Conservation (phyloP, 192 early-diverging fungal genomes). For the Coemansia pectinata region DNA sequence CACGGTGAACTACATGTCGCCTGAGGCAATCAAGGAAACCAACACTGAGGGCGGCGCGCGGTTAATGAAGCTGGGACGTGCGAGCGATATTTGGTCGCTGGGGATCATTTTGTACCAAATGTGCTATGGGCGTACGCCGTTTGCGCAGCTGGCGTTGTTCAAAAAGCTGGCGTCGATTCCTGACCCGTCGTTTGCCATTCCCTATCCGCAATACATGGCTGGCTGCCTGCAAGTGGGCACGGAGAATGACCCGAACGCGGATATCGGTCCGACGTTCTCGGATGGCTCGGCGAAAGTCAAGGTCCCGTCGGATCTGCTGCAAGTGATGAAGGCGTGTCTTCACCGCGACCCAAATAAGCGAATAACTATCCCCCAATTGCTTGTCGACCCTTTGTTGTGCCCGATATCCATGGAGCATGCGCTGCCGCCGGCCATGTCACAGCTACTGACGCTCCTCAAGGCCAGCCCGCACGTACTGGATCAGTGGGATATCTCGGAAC, state of each 20-base stretch:
- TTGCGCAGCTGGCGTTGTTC: slow-evolving; percentile 66
- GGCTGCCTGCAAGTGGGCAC: slow-evolving; percentile 40
- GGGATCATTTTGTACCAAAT: slow-evolving; percentile 94
- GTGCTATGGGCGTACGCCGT: slow-evolving; percentile 84
- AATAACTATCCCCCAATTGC: slow-evolving; percentile 67
- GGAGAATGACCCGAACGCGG: slow-evolving; percentile 33
- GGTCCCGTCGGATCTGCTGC: slow-evolving; percentile 58
- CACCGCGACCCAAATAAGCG: slow-evolving; percentile 65
- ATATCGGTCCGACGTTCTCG: background rate
- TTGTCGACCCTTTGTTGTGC: slow-evolving; percentile 64
- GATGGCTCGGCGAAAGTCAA: slow-evolving; percentile 24
- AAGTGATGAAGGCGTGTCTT: slow-evolving; percentile 71
- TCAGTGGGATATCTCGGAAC: slow-evolving; percentile 44
- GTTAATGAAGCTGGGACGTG: slow-evolving; percentile 67
- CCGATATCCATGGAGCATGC: slow-evolving; percentile 43
- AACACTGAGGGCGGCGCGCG: slow-evolving; percentile 33
- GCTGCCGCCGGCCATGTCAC: slow-evolving; percentile 41
- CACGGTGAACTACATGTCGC: slow-evolving; percentile 96
- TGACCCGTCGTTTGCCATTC: slow-evolving; percentile 67
- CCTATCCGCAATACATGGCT: slow-evolving; percentile 58
- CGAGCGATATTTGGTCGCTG: slow-evolving; percentile 90
- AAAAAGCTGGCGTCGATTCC: slow-evolving; percentile 74
- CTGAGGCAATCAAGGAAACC: slow-evolving; percentile 74
- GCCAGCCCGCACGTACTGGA: slow-evolving; percentile 39
- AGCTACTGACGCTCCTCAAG: slow-evolving; percentile 47